Conservation (phyloP, 1,139 yeast species). For the Suhomyces yuchorum region DNA sequence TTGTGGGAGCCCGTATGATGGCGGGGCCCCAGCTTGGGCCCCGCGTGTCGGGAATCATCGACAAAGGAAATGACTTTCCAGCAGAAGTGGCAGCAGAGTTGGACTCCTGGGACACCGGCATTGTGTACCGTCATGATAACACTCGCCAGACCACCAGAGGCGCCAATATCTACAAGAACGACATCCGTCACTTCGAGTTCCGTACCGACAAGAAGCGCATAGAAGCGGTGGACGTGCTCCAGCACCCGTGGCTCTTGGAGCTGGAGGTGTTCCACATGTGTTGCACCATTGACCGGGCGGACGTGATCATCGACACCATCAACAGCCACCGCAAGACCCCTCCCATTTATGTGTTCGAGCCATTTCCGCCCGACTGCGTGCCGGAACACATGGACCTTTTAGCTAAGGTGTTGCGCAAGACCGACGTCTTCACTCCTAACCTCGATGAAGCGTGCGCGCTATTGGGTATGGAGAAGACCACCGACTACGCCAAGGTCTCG, state of each 20-base stretch:
- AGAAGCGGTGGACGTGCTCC: slow-evolving; percentile 57
- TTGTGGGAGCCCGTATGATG: slow-evolving; percentile 70
- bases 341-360: slow-evolving; percentile 74
- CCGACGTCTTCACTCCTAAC: slow-evolving; percentile 79
- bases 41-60: slow-evolving; percentile 68
- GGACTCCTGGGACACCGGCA: slow-evolving; percentile 62
- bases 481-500: slow-evolving; percentile 40
- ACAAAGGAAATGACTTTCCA: slow-evolving; percentile 81
- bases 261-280: slow-evolving; percentile 68
- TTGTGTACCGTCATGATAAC: slow-evolving; percentile 52
- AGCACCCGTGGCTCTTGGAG: slow-evolving; percentile 32
- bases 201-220: slow-evolving; percentile 66
- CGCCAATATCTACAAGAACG: slow-evolving; percentile 69
- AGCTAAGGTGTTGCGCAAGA: slow-evolving; percentile 40
- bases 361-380: slow-evolving; percentile 74
- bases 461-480: slow-evolving; percentile 33
- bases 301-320: slow-evolving; percentile 44
- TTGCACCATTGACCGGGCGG: slow-evolving; percentile 68
- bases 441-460: slow-evolving; percentile 75
- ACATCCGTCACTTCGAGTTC: slow-evolving; percentile 50
- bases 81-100: slow-evolving; percentile 44
- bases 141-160: slow-evolving; percentile 76
- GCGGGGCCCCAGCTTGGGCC: slow-evolving; percentile 37
- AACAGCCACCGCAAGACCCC: slow-evolving; percentile 13
- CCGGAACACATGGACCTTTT: slow-evolving; percentile 50